Base-by-base conservation (phyloP, 768 basidiomycete species). In the Myochromella boudieri region DNA sequence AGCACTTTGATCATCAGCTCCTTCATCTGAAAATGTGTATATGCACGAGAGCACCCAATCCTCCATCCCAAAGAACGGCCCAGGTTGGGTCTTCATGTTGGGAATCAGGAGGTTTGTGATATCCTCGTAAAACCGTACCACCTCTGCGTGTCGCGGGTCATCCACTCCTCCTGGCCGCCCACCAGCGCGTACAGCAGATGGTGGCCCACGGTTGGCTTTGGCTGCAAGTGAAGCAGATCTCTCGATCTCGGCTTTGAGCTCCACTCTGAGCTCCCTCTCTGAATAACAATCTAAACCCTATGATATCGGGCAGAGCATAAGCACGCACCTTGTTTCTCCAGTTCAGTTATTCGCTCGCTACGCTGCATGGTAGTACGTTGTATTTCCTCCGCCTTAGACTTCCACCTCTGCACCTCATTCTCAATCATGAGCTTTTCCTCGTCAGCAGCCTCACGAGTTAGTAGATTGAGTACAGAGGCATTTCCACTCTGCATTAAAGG, bases 51-150 rank as follows among this genome's bases (percentile, higher is more conserved):
- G 75, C 11, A 70, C 64, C 68, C 81, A 75, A 46, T 90, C 81
- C 14, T 89, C 85, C 6, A 75, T 55, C 27, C 75, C 69, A 14
- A 74, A 62, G 42, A 69, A 67, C 42, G 66, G 63, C 21, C 66
- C 62, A 9, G 60, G 53, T 32, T 64, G 58, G 11, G 60, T 49
- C 52, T 82, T 84, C 61, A 90, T 74, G 26, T 72, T 78, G 3
- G 79, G 71, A 18, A 95, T 75, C 29, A 90, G 72, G 18, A 95
- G 68, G 56, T 92, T 90, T 1, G 90, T 91, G 53, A 91, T 65
- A 57, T 94, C 91, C 63, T 94, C 91, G 61, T 95, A 95, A 51
- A 95, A 78, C 41, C 73, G 74, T 55, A 92, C 75, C 33, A 85
- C 75, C 57, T 76, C 70, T 3, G 70, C 67, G 53, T 80, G 76